A percentile compares a stretch with the other conserved stretches of the same genome.
These are phyloP conservation scores for Zymoseptoria ardabiliae DNA, from an alignment of 2,329 filamentous ascomycete species.

Conservation along the genomic window DNA sequence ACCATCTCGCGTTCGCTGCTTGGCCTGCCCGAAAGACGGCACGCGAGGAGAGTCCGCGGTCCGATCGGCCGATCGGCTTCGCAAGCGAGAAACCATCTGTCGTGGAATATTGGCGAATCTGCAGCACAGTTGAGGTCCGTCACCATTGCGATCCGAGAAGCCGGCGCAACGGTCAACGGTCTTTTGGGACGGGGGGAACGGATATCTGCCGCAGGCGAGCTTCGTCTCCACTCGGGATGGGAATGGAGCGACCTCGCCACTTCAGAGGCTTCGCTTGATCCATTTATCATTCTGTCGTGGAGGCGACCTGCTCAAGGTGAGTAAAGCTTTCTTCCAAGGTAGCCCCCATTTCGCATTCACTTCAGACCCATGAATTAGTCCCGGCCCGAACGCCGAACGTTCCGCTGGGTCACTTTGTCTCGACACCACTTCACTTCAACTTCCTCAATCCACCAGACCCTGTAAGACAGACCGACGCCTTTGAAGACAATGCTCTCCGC, in stretches of 20 bases:
- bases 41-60: not conserved
- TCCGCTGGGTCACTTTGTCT: not conserved
- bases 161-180: no score
- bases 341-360: not conserved
- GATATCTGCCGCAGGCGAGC: not conserved
- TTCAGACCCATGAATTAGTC: not conserved
- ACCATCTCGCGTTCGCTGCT: not conserved
- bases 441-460: not conserved
- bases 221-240: not conserved
- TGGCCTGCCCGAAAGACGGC: not conserved
- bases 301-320: no score
- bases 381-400: not conserved
- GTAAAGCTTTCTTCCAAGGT: no score
- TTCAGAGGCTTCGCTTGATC: not conserved
- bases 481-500: not conserved
- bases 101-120: no score
- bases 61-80: not conserved
- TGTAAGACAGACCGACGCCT: no score
- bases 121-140: no score
- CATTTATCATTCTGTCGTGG: not conserved
- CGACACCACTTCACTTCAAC: not conserved
- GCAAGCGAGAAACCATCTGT: no score
- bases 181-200: no score
- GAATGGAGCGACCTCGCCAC: not conserved
- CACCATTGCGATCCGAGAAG: no score